These are phyloP conservation scores for Cantharellus cinnabarinus DNA, from an alignment of 768 basidiomycete genomes.

Conservation along the genomic window DNA sequence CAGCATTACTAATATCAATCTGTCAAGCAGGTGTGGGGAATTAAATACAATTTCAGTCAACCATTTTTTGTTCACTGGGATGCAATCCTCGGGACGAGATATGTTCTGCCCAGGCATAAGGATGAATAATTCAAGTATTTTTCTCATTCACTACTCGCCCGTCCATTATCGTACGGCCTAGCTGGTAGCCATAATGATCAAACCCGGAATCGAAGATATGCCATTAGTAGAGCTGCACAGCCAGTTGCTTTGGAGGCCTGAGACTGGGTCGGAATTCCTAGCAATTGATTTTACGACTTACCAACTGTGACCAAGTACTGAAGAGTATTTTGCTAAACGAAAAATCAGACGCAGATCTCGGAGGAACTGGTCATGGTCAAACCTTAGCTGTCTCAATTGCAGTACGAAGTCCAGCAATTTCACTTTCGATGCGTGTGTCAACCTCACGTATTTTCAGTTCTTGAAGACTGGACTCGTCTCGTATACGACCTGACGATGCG, in stretches of 20 bases:
- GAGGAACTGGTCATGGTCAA: constrained; percentile 7
- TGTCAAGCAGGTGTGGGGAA: constrained; percentile 25
- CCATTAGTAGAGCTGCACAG: constrained; percentile 71
- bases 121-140: too few relatives aligned
- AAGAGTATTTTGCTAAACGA: constrained; percentile 26
- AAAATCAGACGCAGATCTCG: background rate
- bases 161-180: too few relatives aligned
- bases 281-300: constrained; percentile 19
- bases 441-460: constrained; percentile 96
- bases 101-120: constrained; percentile 1
- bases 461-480: constrained; percentile 79
- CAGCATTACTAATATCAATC: background rate
- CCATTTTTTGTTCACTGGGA: constrained; percentile 98
- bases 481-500: constrained; percentile 40
- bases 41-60: constrained; percentile 90
- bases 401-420: constrained; percentile 72
- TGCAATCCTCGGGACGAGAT: constrained; percentile 52
- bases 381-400: constrained; percentile 75
- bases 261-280: background rate
- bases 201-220: constrained; percentile 52
- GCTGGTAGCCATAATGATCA: background rate
- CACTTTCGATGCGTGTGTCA: constrained; percentile 89
- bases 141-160: too few relatives aligned
- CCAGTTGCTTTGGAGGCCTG: constrained; percentile 42
- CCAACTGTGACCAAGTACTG: constrained; percentile 80